Evolutionary conservation across 768 basidiomycete species (phyloP).

Genomic region (Mrakia blollopis): DNA sequence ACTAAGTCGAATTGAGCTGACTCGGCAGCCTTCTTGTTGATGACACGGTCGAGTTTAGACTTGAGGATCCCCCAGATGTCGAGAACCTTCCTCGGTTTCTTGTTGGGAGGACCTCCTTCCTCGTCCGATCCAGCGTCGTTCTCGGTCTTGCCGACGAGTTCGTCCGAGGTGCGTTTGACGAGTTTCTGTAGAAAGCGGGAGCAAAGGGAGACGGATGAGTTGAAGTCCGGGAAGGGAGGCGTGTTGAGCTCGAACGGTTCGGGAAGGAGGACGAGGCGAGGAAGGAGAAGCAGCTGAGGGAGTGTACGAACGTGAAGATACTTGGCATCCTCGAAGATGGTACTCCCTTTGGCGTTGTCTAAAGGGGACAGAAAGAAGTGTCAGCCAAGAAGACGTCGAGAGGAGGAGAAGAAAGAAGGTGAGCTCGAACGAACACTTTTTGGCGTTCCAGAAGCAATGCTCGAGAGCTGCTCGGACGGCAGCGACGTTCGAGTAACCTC

Average conservation of each 20-base stretch:
- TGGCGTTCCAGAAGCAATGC: constrained; percentile 72
- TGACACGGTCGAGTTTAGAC: constrained; percentile 63
- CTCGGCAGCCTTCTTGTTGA: constrained; percentile 55
- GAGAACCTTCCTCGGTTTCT: constrained; percentile 47
- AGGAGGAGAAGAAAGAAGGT: no score
- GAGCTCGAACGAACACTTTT: constrained; percentile 51
- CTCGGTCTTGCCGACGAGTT: constrained; percentile 20
- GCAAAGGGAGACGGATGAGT: neutral
- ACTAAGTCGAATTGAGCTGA: neutral
- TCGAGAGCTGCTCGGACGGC: constrained; percentile 68
- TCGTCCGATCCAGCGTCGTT: constrained; percentile 44
- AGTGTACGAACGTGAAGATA: constrained; percentile 60
- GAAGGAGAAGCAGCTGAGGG: neutral
- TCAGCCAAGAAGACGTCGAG: neutral
- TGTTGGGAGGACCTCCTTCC: constrained; percentile 51
- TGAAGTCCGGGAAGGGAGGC: neutral
- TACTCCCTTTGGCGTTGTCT: no score
- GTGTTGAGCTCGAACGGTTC: neutral
- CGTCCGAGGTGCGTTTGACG: constrained; percentile 35
- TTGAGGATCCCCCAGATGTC: constrained; percentile 48
- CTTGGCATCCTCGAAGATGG: constrained; percentile 77
- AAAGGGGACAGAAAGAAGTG: neutral
- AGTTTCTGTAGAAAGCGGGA: constrained; percentile 48
- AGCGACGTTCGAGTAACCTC: constrained; percentile 59
- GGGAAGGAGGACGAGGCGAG: neutral